These are phyloP conservation scores for Geotrichum restrictum DNA, from an alignment of 1,139 yeast genomes.

Conservation along the genomic window DNA sequence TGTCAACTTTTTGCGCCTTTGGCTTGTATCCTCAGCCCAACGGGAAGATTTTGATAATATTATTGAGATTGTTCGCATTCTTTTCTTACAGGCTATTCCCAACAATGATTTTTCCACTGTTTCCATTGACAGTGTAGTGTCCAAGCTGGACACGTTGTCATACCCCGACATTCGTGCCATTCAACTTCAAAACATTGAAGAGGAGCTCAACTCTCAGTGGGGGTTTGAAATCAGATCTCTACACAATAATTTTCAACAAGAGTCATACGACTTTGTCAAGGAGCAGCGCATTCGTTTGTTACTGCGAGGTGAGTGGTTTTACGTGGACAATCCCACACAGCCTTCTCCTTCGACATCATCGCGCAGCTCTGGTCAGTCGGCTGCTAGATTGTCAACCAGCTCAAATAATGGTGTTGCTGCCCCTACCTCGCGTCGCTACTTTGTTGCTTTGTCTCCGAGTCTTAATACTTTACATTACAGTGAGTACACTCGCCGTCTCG, in stretches of 20 bases:
- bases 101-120: slow-evolving; percentile 27
- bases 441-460: slow-evolving; percentile 68
- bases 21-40: slow-evolving; percentile 66
- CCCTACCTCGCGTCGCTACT: slow-evolving; percentile 45
- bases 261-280: slow-evolving; percentile 69
- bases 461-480: slow-evolving; percentile 59
- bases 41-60: slow-evolving; percentile 51
- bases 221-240: slow-evolving; percentile 46
- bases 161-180: slow-evolving; percentile 52
- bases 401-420: slow-evolving; percentile 25
- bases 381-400: slow-evolving; percentile 10
- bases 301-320: slow-evolving; percentile 83
- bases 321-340: slow-evolving; percentile 51
- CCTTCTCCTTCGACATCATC: slow-evolving; percentile 23
- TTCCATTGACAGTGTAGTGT: slow-evolving; percentile 27
- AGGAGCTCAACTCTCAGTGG: slow-evolving; percentile 37
- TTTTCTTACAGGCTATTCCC: slow-evolving; percentile 38
- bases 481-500: slow-evolving; percentile 50
- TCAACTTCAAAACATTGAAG: slow-evolving; percentile 51
- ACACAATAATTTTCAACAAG: slow-evolving; percentile 50
- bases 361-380: not conserved
- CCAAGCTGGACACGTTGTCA: slow-evolving; percentile 41
- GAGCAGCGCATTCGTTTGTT: slow-evolving; percentile 72
- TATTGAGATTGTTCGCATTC: slow-evolving; percentile 40
- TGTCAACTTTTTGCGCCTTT: slow-evolving; percentile 55